Base-by-base conservation (phyloP, 2,329 filamentous ascomycete species). In the Onygenales sp. region DNA sequence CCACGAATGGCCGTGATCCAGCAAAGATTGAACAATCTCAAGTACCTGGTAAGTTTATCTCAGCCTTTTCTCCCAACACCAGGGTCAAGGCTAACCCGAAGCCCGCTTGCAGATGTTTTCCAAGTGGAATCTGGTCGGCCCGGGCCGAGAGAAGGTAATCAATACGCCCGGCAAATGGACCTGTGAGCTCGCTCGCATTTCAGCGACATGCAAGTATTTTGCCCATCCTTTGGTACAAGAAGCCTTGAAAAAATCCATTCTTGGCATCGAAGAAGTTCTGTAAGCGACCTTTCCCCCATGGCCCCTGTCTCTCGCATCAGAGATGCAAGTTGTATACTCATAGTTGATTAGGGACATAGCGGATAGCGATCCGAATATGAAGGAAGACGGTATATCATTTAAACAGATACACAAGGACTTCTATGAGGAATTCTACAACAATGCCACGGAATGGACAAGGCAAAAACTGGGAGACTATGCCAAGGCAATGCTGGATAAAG, bases 191-290 rank as follows among this genome's bases (percentile, higher is more conserved):
- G 52, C 45, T 32, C 52, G 52, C n/a, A 50, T 54, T 41, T 39
- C 43, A 9, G 35, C 46, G 7, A 54, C 52, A 7, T 54, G 52
- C 52, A 54, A 50, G 9, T 54, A 54, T 42, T 49, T 21, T n/a
- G 41, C 45, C 7, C 36, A 49, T 43, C 39, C 52, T 6, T 14
- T 17, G 6, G 41, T 46, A 7, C 43, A 49, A n/a, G 32, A 43
- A 17, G 31, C 43, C 14, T 42, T 53, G 38, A 21, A 53, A 31
- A 43, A 41, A 13, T 49, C 52, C 36, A 50, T 53, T 8, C 5
- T 42, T 11, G 52, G 52, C 11, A 53, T 53, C 13, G 52, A 53
- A 42, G 21, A 35, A 42, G 35, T 53, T 10, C 35, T 53, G 52
- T 53, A 50, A 42, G 52, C 13, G 7, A 48, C 3, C 14, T 27